phyloP scores from a whole-genome alignment of 2,329 filamentous ascomycete genomes.

The Lachnellula hyalina region DNA sequence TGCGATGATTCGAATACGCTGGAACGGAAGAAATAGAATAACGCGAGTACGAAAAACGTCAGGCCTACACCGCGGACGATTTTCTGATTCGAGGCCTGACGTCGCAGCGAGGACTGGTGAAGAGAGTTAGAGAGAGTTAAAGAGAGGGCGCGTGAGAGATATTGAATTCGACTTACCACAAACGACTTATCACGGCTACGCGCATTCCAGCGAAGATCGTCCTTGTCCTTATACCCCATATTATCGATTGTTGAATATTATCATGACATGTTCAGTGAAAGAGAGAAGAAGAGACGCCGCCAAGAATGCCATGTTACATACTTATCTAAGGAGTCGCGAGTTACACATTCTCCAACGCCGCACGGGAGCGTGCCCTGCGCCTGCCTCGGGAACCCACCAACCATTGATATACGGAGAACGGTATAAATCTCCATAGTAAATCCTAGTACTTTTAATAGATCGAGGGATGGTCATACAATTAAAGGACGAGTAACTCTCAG shows the following conservation, averaged over 20 bases:
- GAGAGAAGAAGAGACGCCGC: not conserved
- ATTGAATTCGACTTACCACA: not conserved
- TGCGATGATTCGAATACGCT: not conserved
- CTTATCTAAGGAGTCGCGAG: too few species aligned
- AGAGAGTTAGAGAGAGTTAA: too few species aligned
- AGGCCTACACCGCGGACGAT: not conserved
- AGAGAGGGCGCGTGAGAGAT: not conserved
- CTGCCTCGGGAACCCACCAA: too few species aligned
- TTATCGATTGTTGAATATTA: not conserved
- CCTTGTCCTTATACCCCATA: constrained; percentile 1
- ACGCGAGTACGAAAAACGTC: not conserved
- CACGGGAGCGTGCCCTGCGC: too few species aligned
- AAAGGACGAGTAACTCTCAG: too few species aligned
- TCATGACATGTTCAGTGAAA: not conserved
- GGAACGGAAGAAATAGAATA: constrained; percentile 4
- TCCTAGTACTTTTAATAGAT: too few species aligned
- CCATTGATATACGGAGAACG: too few species aligned
- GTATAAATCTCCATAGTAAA: too few species aligned
- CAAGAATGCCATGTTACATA: too few species aligned
- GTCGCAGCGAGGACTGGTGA: not conserved
- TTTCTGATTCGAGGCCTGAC: constrained; percentile 1
- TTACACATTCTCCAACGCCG: too few species aligned
- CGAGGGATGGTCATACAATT: too few species aligned
- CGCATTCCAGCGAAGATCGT: not conserved
- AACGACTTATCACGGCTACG: not conserved